Conservation (phyloP, 495 filamentous ascomycete species). For the Hyaloscypha bicolor region DNA sequence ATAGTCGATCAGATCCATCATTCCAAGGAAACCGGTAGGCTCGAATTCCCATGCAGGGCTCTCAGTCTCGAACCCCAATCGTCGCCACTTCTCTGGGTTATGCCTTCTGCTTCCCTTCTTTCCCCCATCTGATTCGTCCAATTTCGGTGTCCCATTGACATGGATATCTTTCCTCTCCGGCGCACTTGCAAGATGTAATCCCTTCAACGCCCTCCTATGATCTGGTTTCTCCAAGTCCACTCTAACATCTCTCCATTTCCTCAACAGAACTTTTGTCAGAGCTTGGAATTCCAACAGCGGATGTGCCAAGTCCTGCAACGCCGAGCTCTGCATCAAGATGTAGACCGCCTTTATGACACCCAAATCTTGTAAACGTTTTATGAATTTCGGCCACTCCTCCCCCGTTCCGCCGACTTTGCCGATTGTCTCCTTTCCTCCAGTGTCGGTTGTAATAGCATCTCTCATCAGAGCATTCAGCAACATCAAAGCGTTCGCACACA, state of each 20-base stretch:
- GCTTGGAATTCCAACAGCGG: constrained; percentile 94
- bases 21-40: constrained; percentile 82
- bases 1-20: constrained; percentile 97
- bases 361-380: constrained; percentile 88
- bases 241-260: constrained; percentile 86
- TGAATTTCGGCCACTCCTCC: constrained; percentile 93
- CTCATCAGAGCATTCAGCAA: constrained; percentile 94
- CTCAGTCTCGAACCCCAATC: constrained; percentile 91
- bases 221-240: constrained; percentile 87
- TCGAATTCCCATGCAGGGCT: constrained; percentile 84
- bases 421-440: constrained; percentile 35
- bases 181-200: constrained; percentile 66
- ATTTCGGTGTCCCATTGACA: constrained; percentile 37
- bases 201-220: constrained; percentile 62
- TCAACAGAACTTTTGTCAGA: constrained; percentile 84
- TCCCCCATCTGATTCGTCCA: constrained; percentile 36
- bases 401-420: constrained; percentile 41
- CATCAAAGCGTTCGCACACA: constrained; percentile 94
- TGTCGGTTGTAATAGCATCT: constrained; percentile 79
- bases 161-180: constrained; percentile 54
- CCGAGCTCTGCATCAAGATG: constrained; percentile 88
- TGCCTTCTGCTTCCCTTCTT: constrained; percentile 65
- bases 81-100: constrained; percentile 91
- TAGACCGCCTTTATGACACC: constrained; percentile 92
- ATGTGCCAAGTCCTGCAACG: constrained; percentile 90